These are phyloP conservation scores for Thielaviopsis punctulata DNA, from an alignment of 2,329 filamentous ascomycete species.

Conservation along the genomic window DNA sequence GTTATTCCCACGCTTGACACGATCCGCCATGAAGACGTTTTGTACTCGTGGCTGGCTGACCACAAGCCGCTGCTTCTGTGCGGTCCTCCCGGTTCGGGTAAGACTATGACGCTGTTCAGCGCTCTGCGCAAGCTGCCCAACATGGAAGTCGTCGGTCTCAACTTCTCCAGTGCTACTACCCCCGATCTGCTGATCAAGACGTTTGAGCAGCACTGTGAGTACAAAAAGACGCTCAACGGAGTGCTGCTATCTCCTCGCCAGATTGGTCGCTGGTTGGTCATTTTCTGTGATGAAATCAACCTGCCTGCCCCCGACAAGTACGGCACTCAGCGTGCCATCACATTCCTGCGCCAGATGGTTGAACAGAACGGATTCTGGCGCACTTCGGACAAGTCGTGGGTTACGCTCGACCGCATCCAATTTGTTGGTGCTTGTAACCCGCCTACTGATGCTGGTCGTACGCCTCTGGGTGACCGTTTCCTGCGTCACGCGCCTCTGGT, in stretches of 20 bases:
- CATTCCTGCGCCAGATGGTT: conserved; percentile 90
- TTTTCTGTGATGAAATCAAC: conserved; percentile 99
- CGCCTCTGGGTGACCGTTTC: conserved; percentile 82
- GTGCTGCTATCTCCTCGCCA: conserved; percentile 91
- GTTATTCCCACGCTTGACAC: conserved; percentile 97
- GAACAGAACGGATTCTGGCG: conserved; percentile 99
- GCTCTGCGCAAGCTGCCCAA: conserved; percentile 91
- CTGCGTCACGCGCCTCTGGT: conserved; percentile 92
- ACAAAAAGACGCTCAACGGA: conserved; percentile 94
- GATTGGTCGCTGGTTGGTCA: conserved; percentile 91
- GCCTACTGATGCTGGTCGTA: conserved; percentile 91
- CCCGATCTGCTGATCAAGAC: conserved; percentile 97
- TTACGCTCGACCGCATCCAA: conserved; percentile 91
- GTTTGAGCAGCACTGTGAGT: conserved; percentile 98
- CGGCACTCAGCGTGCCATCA: conserved; percentile 90
- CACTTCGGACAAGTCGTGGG: conserved; percentile 93
- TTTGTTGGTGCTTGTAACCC: conserved; percentile 99
- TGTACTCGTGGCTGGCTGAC: conserved; percentile 98
- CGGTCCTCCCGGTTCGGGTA: conserved; percentile 93
- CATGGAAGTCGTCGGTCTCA: conserved; percentile 97
- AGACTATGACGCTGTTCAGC: conserved; percentile 99
- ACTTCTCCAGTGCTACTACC: conserved; percentile 97
- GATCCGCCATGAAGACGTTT: conserved; percentile 92
- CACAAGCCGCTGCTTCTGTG: conserved; percentile 94
- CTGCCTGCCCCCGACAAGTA: conserved; percentile 95